phyloP scores from a whole-genome alignment of 768 basidiomycete genomes.

The Lepiota subincarnata region DNA sequence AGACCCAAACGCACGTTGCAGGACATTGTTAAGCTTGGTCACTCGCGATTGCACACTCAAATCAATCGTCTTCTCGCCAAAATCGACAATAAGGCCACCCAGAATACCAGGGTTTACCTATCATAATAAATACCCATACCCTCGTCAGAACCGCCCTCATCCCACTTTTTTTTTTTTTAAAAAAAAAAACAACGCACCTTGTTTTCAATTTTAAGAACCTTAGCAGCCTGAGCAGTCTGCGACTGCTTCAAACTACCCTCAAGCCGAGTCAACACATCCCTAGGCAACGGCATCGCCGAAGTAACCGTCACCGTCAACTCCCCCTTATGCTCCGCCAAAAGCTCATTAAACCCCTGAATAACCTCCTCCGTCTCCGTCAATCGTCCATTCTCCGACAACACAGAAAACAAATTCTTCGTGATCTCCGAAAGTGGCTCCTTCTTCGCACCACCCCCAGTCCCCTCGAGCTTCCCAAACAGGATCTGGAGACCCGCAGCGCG shows the following conservation, averaged over 20 bases:
- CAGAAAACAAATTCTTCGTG: conserved; percentile 86
- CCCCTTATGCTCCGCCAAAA: conserved; percentile 86
- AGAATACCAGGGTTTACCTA: conserved; percentile 91
- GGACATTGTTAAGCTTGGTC: conserved; percentile 87
- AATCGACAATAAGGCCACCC: conserved; percentile 92
- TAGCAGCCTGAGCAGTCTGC: conserved; percentile 81
- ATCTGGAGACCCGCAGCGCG: conserved; percentile 62
- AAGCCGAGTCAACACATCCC: conserved; percentile 69
- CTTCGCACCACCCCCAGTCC: conserved; percentile 47
- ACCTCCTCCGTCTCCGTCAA: conserved; percentile 80
- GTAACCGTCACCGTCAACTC: conserved; percentile 93
- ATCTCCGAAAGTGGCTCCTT: conserved; percentile 79
- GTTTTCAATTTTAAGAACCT: conserved; percentile 85
- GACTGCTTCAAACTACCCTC: conserved; percentile 86
- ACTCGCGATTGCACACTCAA: conserved; percentile 91
- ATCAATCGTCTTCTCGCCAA: conserved; percentile 98
- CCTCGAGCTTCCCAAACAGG: conserved; percentile 67
- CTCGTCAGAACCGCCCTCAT: not conserved
- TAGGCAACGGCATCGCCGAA: conserved; percentile 76
- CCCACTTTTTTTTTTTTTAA: too few relatives aligned
- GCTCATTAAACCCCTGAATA: conserved; percentile 87
- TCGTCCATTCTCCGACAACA: conserved; percentile 92
- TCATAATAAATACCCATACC: not conserved
- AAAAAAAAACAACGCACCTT: conserved; percentile 51
- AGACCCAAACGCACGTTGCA: conserved; percentile 60